Evolutionary conservation across 1,139 yeast species (phyloP).

Genomic region (Debaryomyces sp.): DNA sequence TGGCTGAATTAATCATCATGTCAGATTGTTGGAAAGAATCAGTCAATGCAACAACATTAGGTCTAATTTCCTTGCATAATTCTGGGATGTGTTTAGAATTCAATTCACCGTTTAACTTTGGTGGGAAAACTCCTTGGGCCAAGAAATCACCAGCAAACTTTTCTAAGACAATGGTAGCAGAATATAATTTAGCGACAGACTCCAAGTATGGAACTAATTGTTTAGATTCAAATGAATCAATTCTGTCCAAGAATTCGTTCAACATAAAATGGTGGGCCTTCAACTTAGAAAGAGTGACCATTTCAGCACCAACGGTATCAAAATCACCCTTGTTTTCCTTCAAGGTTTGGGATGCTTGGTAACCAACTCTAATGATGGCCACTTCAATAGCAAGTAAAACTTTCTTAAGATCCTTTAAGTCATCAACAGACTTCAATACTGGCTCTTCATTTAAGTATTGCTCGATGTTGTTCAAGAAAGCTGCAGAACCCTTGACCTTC

Average conservation of each 20-base stretch:
- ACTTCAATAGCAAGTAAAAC: conserved; percentile 41
- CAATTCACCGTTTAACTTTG: conserved; percentile 47
- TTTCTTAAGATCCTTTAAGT: conserved; percentile 35
- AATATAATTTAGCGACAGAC: conserved; percentile 52
- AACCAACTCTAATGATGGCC: conserved; percentile 49
- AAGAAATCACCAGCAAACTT: conserved; percentile 76
- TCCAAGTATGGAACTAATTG: conserved; percentile 30
- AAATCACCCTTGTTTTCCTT: conserved; percentile 49
- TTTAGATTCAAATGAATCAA: conserved; percentile 26
- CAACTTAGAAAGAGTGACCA: conserved; percentile 59
- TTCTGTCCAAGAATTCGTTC: conserved; percentile 41
- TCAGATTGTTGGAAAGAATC: conserved; percentile 54
- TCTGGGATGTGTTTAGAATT: conserved; percentile 41
- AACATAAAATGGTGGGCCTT: conserved; percentile 62
- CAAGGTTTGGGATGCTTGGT: conserved; percentile 48
- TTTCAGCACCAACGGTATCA: conserved; percentile 58
- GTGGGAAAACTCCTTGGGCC: conserved; percentile 55
- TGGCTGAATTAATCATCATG: conserved; percentile 44
- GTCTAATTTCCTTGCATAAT: conserved; percentile 43
- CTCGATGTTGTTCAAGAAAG: conserved; percentile 43
- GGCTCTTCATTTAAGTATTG: conserved; percentile 31
- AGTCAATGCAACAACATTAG: conserved; percentile 47
- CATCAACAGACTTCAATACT: conserved; percentile 33
- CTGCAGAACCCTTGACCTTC: conserved; percentile 36
- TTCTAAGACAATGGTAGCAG: conserved; percentile 69